A percentile compares a stretch with the other conserved stretches of the same genome.
These are phyloP conservation scores for Salix suchowensis DNA, from an alignment of 345 rosid species.

Conservation along the genomic window DNA sequence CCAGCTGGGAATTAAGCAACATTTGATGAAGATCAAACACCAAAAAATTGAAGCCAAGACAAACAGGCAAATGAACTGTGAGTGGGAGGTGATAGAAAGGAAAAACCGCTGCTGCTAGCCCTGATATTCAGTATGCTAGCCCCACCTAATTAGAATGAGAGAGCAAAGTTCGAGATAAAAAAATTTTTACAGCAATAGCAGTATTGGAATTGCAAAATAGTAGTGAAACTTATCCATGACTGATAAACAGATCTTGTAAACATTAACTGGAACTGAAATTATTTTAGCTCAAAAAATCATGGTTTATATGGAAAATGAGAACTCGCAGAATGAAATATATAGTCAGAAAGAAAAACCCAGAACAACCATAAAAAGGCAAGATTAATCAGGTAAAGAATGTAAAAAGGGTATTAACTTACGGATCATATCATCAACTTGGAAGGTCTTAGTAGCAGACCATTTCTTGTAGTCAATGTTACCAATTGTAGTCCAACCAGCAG, in stretches of 20 bases:
- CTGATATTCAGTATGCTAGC: not conserved
- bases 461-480: constrained; percentile 78
- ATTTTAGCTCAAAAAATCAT: not conserved
- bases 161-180: not conserved
- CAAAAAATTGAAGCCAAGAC: not conserved
- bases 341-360: not conserved
- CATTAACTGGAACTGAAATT: not conserved
- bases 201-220: not conserved
- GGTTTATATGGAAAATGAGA: not conserved
- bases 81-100: not conserved
- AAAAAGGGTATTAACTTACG: constrained; percentile 35
- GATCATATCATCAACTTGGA: constrained; percentile 66
- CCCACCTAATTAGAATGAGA: not conserved
- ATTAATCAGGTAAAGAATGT: not conserved
- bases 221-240: not conserved
- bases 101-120: not conserved
- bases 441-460: constrained; percentile 75
- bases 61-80: not conserved
- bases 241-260: not conserved
- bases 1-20: not conserved
- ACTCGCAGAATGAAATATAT: not conserved
- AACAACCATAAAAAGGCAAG: too few species aligned
- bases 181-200: not conserved
- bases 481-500: constrained; percentile 91
- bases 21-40: not conserved